These are phyloP conservation scores for Tricholoma flavovirens DNA, from an alignment of 768 basidiomycete species.

Conservation along the genomic window DNA sequence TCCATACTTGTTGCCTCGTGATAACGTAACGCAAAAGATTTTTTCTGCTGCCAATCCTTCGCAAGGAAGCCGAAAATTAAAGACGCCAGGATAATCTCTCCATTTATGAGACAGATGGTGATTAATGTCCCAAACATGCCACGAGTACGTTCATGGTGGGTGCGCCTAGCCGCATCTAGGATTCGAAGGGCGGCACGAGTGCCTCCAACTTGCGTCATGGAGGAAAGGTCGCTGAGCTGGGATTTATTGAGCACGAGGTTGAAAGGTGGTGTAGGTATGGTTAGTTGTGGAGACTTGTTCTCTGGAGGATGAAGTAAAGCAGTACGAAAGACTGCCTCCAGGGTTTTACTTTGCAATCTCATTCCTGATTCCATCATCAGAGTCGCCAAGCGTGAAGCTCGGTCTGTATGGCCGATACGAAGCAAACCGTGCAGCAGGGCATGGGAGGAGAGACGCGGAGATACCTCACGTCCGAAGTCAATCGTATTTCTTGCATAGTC, in stretches of 20 bases:
- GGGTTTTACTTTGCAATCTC: constrained; percentile 40
- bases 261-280: constrained; percentile 10
- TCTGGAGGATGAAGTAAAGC: constrained; percentile 11
- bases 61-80: constrained; percentile 61
- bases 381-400: constrained; percentile 45
- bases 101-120: constrained; percentile 63
- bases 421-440: constrained; percentile 60
- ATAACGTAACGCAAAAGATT: neutral
- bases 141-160: constrained; percentile 50
- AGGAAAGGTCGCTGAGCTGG: constrained; percentile 25
- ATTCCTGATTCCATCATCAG: constrained; percentile 52
- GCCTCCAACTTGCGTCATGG: constrained; percentile 31
- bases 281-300: constrained; percentile 10
- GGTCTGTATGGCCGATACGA: constrained; percentile 40
- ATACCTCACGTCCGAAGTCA: constrained; percentile 43
- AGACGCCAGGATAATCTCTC: constrained; percentile 74
- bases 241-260: constrained; percentile 16
- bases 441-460: constrained; percentile 59
- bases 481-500: constrained; percentile 35
- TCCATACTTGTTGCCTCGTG: neutral
- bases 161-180: constrained; percentile 45
- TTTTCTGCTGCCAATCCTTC: constrained; percentile 49
- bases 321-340: constrained; percentile 38
- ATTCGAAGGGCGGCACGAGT: constrained; percentile 50
- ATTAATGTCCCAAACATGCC: constrained; percentile 58